Evolutionary conservation across 768 basidiomycete species (phyloP), one percentile per base, ranked within the genome.

Genomic region (Leccinum subtestaceum): DNA sequence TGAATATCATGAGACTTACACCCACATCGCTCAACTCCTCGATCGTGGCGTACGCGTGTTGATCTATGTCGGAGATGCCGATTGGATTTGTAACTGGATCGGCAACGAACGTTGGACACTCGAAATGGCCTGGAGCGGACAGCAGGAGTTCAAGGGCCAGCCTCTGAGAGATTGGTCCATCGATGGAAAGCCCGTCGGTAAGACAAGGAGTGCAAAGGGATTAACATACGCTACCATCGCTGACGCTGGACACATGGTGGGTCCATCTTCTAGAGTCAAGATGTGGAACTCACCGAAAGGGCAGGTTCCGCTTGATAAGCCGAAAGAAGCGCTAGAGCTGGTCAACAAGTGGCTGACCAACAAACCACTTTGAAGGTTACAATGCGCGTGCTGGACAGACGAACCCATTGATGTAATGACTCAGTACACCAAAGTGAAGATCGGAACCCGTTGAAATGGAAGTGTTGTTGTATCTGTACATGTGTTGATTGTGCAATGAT

Each of bases 51-150:
- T 93, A 36, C 81, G 84, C 13, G 74, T 88, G 46, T 77, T 91
- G 36, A 83, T 87, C 46, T 89, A 89, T 60, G 84, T 84, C 3
- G 87, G 87, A 23, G 85, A 82, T 45, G 84, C 83, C 64, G 86
- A 88, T 67, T 88, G 86, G 86, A 86, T 86, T 64, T 89, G 87
- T 69, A 88, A 89, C 66, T 87, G 82, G 82, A 75, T 87, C 36
- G 83, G 85, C 19, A 92, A 91, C 72, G 82, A 82, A 66, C 75
- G 83, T 49, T 91, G 89, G 90, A 81, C 86, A 9, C 80, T 88
- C 53, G 77, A 81, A 58, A 74, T 92, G 46, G 80, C 86, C 40
- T 91, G 90, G 90, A 81, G 80, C 52, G 86, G 87, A 3, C 70
- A 77, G 47, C 73, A 74, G 32, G 79, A 63, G 15, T 91, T 85